Evolutionary conservation across 345 rosid genomes (phyloP).

Genomic region (Psidium guajava): DNA sequence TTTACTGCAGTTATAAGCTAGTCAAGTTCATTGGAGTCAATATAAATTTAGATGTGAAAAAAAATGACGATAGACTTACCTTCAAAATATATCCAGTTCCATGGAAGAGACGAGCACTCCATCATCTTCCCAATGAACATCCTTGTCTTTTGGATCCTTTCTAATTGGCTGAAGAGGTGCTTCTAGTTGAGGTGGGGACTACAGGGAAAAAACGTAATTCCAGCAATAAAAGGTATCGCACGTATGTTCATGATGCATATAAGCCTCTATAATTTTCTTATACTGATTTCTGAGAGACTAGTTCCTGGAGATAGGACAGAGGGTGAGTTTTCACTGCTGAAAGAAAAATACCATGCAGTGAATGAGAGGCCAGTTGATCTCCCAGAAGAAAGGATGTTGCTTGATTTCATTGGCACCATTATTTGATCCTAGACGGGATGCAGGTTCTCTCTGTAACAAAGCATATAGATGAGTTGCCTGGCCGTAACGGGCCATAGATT

Average conservation of each 20-base stretch:
- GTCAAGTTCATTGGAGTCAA: not conserved
- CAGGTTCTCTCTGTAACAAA: conserved; percentile 65
- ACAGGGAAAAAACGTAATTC: conserved; percentile 3
- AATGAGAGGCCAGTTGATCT: conserved; percentile 85
- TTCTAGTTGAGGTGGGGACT: conserved; percentile 75
- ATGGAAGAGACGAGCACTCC: conserved; percentile 53
- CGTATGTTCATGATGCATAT: not conserved
- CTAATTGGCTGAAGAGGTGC: conserved; percentile 37
- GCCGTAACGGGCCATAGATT: conserved; percentile 9
- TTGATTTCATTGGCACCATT: conserved; percentile 89
- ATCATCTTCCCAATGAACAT: conserved; percentile 73
- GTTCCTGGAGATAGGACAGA: not conserved
- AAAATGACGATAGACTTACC: not conserved
- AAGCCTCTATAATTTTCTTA: not conserved
- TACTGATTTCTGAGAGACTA: not conserved
- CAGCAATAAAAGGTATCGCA: not conserved
- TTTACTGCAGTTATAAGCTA: not conserved
- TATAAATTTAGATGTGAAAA: not conserved
- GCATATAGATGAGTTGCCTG: conserved; percentile 73
- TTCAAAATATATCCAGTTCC: conserved; percentile 63
- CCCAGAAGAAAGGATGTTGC: conserved; percentile 84
- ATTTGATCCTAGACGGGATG: conserved; percentile 59
- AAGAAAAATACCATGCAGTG: conserved; percentile 61
- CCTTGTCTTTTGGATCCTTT: conserved; percentile 53
- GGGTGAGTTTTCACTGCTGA: not conserved